A percentile compares a stretch with the other conserved stretches of the same genome.
Evolutionary conservation across 148 eudicot genomes (phyloP).

Genomic region (Cornus kousa): DNA sequence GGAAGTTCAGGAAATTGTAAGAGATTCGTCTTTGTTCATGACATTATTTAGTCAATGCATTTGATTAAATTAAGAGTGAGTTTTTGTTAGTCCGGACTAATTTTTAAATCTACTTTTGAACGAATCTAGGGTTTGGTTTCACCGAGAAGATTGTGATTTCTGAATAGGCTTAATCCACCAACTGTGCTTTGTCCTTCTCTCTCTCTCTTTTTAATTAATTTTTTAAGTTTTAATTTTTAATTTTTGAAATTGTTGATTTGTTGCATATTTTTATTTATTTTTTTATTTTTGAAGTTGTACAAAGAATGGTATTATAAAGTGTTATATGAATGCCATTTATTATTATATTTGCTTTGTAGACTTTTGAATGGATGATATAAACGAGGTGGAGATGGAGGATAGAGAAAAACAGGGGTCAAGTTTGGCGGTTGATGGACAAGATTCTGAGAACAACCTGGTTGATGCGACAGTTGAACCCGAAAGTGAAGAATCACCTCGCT

Average conservation of each 20-base stretch:
- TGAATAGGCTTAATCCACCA: not conserved
- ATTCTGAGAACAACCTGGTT: constrained; percentile 7
- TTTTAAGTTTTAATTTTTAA: no score
- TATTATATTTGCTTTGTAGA: constrained; percentile 6
- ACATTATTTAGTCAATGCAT: not conserved
- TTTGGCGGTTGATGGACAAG: constrained; percentile 6
- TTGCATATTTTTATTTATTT: not conserved
- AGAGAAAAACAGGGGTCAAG: constrained; percentile 16
- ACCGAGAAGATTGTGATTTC: not conserved
- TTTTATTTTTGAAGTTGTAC: not conserved
- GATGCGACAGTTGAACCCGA: constrained; percentile 15
- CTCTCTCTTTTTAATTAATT: no score
- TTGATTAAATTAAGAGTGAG: not conserved
- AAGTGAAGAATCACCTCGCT: constrained; percentile 18
- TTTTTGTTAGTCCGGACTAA: not conserved
- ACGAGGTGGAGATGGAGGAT: constrained; percentile 43
- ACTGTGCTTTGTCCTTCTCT: not conserved
- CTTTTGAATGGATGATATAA: constrained; percentile 21
- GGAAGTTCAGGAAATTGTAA: not conserved
- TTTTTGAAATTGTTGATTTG: not conserved
- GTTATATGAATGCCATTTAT: not conserved
- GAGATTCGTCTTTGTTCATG: not conserved
- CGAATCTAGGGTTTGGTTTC: constrained; percentile 6
- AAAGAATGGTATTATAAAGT: not conserved
- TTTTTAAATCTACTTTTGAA: not conserved